phyloP scores from a whole-genome alignment of 805 yeast species.

The Pichia paraexigua region DNA sequence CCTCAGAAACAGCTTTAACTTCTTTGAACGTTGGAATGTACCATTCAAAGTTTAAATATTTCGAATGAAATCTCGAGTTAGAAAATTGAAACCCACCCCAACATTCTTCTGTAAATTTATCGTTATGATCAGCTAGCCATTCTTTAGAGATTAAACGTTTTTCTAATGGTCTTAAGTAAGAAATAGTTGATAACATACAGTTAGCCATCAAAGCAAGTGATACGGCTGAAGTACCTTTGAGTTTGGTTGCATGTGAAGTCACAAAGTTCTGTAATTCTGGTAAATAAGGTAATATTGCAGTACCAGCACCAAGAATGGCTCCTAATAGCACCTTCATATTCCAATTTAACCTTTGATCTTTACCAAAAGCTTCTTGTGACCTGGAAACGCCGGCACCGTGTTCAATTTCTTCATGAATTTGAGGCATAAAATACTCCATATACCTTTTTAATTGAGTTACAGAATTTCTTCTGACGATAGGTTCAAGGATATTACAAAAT shows the following conservation, averaged over 20 bases:
- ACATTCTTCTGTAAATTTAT: constrained; percentile 36
- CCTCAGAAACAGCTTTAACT: constrained; percentile 50
- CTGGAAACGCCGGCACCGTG: constrained; percentile 78
- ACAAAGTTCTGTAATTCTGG: constrained; percentile 41
- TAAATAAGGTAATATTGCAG: constrained; percentile 34
- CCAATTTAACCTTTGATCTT: constrained; percentile 73
- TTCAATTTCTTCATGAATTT: constrained; percentile 61
- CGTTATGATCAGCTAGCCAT: constrained; percentile 30
- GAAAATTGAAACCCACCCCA: constrained; percentile 76
- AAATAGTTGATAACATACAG: constrained; percentile 54
- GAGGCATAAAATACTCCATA: constrained; percentile 37
- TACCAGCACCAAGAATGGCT: constrained; percentile 60
- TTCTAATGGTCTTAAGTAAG: constrained; percentile 53
- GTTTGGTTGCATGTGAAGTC: constrained; percentile 33
- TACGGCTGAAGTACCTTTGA: constrained; percentile 55
- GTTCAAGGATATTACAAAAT: constrained; percentile 64
- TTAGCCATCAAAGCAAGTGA: constrained; percentile 51
- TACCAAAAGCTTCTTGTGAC: constrained; percentile 55
- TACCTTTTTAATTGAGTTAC: constrained; percentile 35
- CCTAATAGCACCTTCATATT: constrained; percentile 63
- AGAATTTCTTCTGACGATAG: constrained; percentile 61
- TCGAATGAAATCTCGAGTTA: constrained; percentile 37
- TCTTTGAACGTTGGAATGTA: constrained; percentile 55
- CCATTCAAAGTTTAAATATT: constrained; percentile 62
- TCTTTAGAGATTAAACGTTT: constrained; percentile 44